A percentile compares a stretch with the other conserved stretches of the same genome.
These are phyloP conservation scores for Pythium phragmitis DNA, from an alignment of 352 stramenopile genomes.

Conservation along the genomic window DNA sequence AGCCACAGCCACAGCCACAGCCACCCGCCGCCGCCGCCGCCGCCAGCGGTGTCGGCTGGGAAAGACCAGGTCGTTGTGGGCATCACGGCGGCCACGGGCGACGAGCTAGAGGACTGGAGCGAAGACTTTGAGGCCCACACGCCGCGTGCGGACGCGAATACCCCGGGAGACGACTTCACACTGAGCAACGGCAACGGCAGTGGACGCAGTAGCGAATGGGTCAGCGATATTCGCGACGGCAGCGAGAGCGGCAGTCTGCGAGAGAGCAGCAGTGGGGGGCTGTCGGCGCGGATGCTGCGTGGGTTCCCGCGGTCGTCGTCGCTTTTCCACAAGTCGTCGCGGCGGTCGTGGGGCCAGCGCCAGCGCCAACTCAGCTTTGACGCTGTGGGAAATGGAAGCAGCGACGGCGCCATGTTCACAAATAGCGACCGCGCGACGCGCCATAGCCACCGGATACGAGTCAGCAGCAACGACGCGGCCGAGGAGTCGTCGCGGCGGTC, in stretches of 20 bases:
- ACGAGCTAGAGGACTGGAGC: slow-evolving; percentile 81
- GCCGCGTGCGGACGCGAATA: slow-evolving; percentile 6
- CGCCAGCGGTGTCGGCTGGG: background rate
- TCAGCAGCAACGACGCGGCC: slow-evolving; percentile 26
- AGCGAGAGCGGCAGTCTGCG: slow-evolving; percentile 7
- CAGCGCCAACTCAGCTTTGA: slow-evolving; percentile 29
- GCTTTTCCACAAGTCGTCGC: slow-evolving; percentile 24
- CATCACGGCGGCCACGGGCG: slow-evolving; percentile 58
- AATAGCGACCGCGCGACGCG: slow-evolving; percentile 4
- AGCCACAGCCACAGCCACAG: background rate
- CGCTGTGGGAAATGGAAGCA: background rate
- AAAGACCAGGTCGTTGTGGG: slow-evolving; percentile 72
- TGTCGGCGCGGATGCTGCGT: slow-evolving; percentile 23
- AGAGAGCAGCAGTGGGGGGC: background rate
- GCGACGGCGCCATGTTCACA: background rate
- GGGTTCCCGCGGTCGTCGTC: slow-evolving; percentile 33
- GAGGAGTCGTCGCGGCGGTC: slow-evolving; percentile 13
- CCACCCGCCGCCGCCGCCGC: slow-evolving; percentile 1
- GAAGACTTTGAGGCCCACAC: slow-evolving; percentile 42
- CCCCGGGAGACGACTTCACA: slow-evolving; percentile 1
- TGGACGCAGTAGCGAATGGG: slow-evolving; percentile 9
- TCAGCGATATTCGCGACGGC: background rate
- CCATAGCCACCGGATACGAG: slow-evolving; percentile 25
- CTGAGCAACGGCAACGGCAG: background rate
- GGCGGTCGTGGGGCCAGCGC: slow-evolving; percentile 21